These are phyloP conservation scores for Dillenia turbinata DNA, from an alignment of 164 flowering plant species.

Conservation along the genomic window DNA sequence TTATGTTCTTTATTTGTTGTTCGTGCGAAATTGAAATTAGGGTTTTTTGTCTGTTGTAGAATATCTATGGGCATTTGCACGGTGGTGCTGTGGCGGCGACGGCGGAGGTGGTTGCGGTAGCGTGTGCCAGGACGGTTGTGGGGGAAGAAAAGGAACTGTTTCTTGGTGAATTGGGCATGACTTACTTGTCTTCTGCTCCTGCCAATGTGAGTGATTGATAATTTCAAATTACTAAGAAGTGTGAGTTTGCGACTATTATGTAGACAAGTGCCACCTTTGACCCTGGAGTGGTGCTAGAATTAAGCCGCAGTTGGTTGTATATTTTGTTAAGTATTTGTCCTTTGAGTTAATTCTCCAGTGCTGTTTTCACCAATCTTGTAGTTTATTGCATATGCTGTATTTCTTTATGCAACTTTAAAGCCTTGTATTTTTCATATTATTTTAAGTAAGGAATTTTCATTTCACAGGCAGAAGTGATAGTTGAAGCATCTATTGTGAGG, in stretches of 20 bases:
- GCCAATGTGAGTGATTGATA: slow-evolving; percentile 28
- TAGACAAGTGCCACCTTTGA: no score
- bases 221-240: no score
- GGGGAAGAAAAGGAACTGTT: slow-evolving; percentile 48
- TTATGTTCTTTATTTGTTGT: neutral
- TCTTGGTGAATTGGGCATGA: slow-evolving; percentile 58
- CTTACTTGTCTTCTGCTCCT: slow-evolving; percentile 57
- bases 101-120: slow-evolving; percentile 39
- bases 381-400: no score
- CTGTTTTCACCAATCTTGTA: no score
- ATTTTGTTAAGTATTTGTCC: no score
- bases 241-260: no score
- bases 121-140: slow-evolving; percentile 61
- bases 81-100: slow-evolving; percentile 56
- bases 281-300: no score
- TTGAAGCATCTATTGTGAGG: slow-evolving; percentile 51
- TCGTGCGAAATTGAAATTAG: no score
- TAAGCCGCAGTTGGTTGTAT: no score
- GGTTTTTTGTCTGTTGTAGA: slow-evolving; percentile 20
- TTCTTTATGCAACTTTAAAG: no score
- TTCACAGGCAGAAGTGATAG: slow-evolving; percentile 46
- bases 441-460: neutral
- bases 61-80: slow-evolving; percentile 36
- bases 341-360: no score
- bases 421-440: no score